Evolutionary conservation across 2,329 filamentous ascomycete species (phyloP), one percentile per base, ranked within the genome.

Genomic region (Immersiporthe knoxdaviesiana): DNA sequence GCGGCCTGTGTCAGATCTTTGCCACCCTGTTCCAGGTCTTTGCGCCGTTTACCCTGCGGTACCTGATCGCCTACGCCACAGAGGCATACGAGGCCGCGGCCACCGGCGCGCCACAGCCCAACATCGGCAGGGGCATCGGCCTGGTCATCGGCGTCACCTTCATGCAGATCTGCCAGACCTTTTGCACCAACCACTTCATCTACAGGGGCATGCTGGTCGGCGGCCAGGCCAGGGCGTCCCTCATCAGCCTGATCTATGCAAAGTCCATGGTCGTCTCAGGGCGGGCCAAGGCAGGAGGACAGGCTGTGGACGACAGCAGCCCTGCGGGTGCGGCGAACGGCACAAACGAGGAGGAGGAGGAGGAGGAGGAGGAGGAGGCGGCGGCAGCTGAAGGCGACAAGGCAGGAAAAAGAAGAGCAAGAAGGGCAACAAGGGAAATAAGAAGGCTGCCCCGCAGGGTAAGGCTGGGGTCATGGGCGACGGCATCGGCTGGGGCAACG

Each of bases 151-250:
- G 92, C 11, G 91, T 98, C 68, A 94, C 92, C 0, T 78, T 85
- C 56, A 96, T 98, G 93, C 94, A 97, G 78, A 84, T 94, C 27
- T 76, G 91, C 14, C 93, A 97, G 79, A 95, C 91, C 77, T 76
- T 97, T 72, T 88, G 89, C 35, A 93, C 90, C 2, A 97, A 94
- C 76, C 95, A 98, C 76, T 97, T 97, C 81, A 91, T 98, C 76
- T 98, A 95, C 76, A 89, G 90, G 30, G 94, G 95, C 30, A 97
- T 97, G 91, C 90, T 97, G 81, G 88, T 97, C 52, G 96, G 95
- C 72, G 96, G 93, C 0, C 91, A 97, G 81, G 82, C 88, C 10
- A 87, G 95, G 77, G 93, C 90, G 0, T 91, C 93, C 0, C 82
- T 98, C 58, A 97, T 97, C 73, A 88, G 92, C 30, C 81, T 94